Base-by-base conservation (phyloP, 106 monocot species). In the Iris macrosiphon region DNA sequence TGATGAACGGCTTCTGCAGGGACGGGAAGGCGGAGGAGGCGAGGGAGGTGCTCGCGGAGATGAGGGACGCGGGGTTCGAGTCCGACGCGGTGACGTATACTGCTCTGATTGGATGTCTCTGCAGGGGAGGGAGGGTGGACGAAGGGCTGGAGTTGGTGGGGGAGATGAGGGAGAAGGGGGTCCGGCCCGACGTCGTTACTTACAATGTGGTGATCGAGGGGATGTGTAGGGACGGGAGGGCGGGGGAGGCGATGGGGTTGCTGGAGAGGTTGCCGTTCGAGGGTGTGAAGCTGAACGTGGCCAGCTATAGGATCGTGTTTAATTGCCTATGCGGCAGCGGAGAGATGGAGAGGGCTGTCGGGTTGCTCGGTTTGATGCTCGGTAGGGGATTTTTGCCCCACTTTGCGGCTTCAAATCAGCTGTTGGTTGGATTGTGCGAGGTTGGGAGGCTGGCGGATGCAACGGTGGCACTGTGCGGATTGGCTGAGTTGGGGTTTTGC, bases 261-360 rank as follows among this genome's bases (percentile, higher is more conserved):
- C 71, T 98, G 3, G 83, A 86, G 64, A 68, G 39, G 0, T 68
- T 81, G 58, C 79, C 79, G 0, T 49, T 23, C 21, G 80, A 75
- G 9, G 87, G 90, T 51, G 51, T 68, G 49, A 58, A 41, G 57
- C 42, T 81, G 34, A 98, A 81, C 57, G 83, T 68, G 6, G 90
- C 75, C 7, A 98, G 98, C 67, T 83, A 98, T 63, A 69, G 98
- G 65, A 98, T 98, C 12, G 75, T 91, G 34, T 45, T 98, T 69
- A 98, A 98, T 52, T 61, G 76, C 13, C 32, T 98, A 38, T 67
- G 63, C 5, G 57, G 32, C 8, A 33, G 49, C 22, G 72, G 65
- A 19, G 86, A 91, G 13, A 61, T 87, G 61, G 91, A 81, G 45
- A 91, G 17, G 60, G 98, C 75, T 0, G 69, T 75, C 3, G 72